These are phyloP conservation scores for Barnettozyma populi DNA, from an alignment of 805 yeast species.

Conservation along the genomic window DNA sequence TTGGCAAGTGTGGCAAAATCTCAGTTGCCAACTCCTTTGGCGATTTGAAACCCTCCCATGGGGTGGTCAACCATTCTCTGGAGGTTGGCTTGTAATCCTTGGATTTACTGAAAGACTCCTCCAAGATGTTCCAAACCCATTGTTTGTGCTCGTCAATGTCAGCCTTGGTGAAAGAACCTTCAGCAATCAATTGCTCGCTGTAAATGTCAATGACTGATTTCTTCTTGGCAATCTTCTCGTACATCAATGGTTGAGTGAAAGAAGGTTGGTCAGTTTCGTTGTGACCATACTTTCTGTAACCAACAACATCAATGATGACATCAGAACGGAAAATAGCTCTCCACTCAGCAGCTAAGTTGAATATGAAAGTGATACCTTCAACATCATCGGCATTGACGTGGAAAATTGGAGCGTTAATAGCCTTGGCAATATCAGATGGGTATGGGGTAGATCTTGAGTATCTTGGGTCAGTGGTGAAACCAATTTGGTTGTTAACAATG, in stretches of 20 bases:
- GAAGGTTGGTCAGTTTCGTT: slow-evolving; percentile 99
- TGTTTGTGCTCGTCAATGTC: slow-evolving; percentile 94
- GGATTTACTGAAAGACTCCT: slow-evolving; percentile 82
- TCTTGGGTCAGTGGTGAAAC: slow-evolving; percentile 98
- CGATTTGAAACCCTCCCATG: slow-evolving; percentile 98
- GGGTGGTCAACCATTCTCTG: slow-evolving; percentile 96
- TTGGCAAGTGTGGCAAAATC: slow-evolving; percentile 92
- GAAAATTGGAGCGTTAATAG: slow-evolving; percentile 97
- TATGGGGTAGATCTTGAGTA: slow-evolving; percentile 96
- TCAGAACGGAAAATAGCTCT: slow-evolving; percentile 95
- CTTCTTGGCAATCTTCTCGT: slow-evolving; percentile 84
- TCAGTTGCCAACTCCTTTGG: slow-evolving; percentile 96
- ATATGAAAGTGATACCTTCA: slow-evolving; percentile 86
- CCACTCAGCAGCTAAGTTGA: slow-evolving; percentile 98
- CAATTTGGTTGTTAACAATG: slow-evolving; percentile 96
- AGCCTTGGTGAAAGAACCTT: slow-evolving; percentile 83
- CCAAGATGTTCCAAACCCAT: slow-evolving; percentile 96
- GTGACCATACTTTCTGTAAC: slow-evolving; percentile 98
- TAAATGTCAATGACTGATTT: slow-evolving; percentile 84
- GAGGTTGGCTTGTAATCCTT: slow-evolving; percentile 87
- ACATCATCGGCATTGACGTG: slow-evolving; percentile 98
- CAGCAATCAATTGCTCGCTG: slow-evolving; percentile 69
- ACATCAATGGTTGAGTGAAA: slow-evolving; percentile 98
- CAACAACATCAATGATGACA: slow-evolving; percentile 93
- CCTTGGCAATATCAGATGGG: slow-evolving; percentile 95